Conservation (phyloP, 75 land plant species). For the Sequoia sempervirens region DNA sequence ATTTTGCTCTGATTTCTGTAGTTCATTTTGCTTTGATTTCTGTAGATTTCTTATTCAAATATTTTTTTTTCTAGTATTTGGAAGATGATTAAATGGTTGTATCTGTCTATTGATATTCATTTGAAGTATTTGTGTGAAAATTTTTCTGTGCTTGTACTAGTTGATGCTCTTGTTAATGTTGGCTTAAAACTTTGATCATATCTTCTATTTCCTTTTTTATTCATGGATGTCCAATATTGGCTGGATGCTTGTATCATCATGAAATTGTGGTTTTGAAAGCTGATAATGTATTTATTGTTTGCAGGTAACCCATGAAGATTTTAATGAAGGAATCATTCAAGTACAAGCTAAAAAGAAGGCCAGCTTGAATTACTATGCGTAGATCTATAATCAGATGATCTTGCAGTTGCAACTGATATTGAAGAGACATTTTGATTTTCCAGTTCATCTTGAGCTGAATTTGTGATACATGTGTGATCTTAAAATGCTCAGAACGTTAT, state of each 20-base stretch:
- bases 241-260: background rate
- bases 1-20: background rate
- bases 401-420: background rate
- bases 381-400: conserved; percentile 16
- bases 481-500: background rate
- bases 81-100: background rate
- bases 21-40: no score
- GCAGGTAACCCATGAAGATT: conserved; percentile 96
- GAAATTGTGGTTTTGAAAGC: background rate
- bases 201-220: background rate
- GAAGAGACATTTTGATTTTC: background rate
- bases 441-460: background rate
- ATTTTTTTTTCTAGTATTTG: background rate
- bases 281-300: background rate
- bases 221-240: background rate
- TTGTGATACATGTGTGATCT: background rate
- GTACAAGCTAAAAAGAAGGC: conserved; percentile 97
- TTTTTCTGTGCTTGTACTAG: background rate
- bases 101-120: background rate
- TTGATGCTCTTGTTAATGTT: background rate
- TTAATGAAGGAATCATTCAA: conserved; percentile 96
- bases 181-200: background rate
- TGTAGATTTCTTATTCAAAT: background rate
- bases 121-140: background rate
- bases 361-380: conserved; percentile 92